Conservation (phyloP, 179 eudicot species). For the Heliamphora pulchella region DNA sequence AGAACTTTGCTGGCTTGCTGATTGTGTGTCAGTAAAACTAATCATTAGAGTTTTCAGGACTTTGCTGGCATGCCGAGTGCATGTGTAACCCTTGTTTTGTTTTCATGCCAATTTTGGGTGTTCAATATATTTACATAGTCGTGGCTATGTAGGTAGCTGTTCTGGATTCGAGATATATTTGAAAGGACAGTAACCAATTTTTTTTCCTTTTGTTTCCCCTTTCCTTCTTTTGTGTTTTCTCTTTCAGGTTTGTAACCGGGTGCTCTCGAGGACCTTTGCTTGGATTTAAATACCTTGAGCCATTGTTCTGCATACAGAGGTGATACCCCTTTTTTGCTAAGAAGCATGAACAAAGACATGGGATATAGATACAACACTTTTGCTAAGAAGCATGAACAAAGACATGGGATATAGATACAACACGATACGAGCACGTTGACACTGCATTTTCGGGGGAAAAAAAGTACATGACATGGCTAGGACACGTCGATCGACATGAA, state of each 20-base stretch:
- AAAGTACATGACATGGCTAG: too few relatives aligned
- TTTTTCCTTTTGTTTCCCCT: not conserved
- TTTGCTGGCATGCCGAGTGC: not conserved
- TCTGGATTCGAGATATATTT: not conserved
- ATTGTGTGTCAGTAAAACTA: too few relatives aligned
- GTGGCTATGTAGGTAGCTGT: not conserved
- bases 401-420: too few relatives aligned
- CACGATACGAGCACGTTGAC: too few relatives aligned
- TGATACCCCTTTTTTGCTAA: too few relatives aligned
- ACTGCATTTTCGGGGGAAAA: too few relatives aligned
- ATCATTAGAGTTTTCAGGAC: too few relatives aligned
- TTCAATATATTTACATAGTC: too few relatives aligned
- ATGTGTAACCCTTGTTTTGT: not conserved
- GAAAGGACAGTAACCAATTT: not conserved
- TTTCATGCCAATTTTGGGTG: not conserved
- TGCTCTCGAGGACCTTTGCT: slow-evolving; percentile 97
- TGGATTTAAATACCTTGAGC: slow-evolving; percentile 88
- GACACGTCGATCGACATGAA: too few relatives aligned
- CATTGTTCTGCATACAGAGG: slow-evolving; percentile 92
- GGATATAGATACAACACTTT: too few relatives aligned
- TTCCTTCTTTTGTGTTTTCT: not conserved
- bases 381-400: not conserved
- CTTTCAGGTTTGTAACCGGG: slow-evolving; percentile 81
- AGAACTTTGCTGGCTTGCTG: not conserved
- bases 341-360: too few relatives aligned